Evolutionary conservation across 2,329 filamentous ascomycete species (phyloP).

Genomic region (Boeremia lycopersici): DNA sequence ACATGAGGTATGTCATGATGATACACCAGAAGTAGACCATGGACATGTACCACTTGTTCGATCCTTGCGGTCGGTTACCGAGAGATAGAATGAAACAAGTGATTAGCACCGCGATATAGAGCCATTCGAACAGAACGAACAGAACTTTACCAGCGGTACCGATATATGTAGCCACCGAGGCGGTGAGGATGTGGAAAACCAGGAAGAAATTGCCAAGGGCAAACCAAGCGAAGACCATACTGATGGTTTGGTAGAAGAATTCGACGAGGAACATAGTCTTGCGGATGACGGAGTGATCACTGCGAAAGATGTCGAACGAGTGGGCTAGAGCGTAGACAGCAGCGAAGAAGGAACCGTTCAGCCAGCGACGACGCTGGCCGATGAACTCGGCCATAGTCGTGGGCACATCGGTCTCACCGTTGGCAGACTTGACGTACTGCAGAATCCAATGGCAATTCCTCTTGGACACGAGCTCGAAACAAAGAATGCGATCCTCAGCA

Average conservation of each 20-base stretch:
- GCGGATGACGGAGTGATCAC: constrained; percentile 83
- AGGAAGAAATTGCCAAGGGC: constrained; percentile 98
- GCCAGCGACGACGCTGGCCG: constrained; percentile 91
- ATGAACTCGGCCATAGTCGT: constrained; percentile 94
- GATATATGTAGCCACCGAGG: constrained; percentile 79
- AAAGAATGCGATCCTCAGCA: constrained; percentile 97
- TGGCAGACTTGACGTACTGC: constrained; percentile 97
- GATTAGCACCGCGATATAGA: constrained; percentile 88
- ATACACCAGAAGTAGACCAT: constrained; percentile 99
- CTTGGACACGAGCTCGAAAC: constrained; percentile 97
- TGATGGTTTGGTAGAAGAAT: constrained; percentile 91
- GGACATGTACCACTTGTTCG: constrained; percentile 89
- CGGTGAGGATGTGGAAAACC: constrained; percentile 95
- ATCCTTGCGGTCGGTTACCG: constrained; percentile 93
- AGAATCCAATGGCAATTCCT: constrained; percentile 97
- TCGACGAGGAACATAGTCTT: constrained; percentile 92
- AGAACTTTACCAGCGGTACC: constrained; percentile 79
- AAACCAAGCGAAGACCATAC: constrained; percentile 99
- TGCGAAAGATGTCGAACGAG: constrained; percentile 95
- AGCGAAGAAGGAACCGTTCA: constrained; percentile 98
- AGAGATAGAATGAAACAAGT: constrained; percentile 95
- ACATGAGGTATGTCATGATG: constrained; percentile 92
- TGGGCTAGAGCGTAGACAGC: constrained; percentile 94
- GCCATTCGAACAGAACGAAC: constrained; percentile 91
- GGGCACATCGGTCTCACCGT: constrained; percentile 95